Evolutionary conservation across 1,284 basidiomycete genomes (phyloP).

Genomic region (Caloboletus firmus): DNA sequence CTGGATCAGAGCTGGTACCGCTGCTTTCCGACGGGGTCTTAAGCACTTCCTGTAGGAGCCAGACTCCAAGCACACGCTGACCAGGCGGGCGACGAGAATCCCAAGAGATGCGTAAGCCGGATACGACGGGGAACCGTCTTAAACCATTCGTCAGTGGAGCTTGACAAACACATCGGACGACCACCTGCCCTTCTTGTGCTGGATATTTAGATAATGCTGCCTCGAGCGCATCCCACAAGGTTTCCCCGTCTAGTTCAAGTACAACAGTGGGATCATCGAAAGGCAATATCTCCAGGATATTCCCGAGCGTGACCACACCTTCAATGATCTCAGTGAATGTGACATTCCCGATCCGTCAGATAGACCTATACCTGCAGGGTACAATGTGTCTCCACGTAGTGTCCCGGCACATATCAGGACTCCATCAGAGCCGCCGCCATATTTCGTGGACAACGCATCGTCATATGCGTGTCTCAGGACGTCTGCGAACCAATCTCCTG

Average conservation of each 20-base stretch:
- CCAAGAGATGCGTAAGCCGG: slow-evolving; percentile 87
- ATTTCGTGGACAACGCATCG: slow-evolving; percentile 65
- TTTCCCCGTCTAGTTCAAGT: slow-evolving; percentile 77
- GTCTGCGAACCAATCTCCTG: slow-evolving; percentile 90
- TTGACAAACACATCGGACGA: background rate
- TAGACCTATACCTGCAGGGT: slow-evolving; percentile 67
- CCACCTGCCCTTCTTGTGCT: slow-evolving; percentile 80
- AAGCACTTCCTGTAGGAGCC: slow-evolving; percentile 55
- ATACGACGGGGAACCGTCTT: slow-evolving; percentile 86
- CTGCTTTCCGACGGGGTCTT: slow-evolving; percentile 41
- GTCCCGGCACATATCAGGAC: slow-evolving; percentile 87
- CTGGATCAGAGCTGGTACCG: slow-evolving; percentile 39
- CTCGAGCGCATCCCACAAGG: slow-evolving; percentile 84
- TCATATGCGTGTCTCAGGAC: slow-evolving; percentile 86
- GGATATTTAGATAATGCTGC: slow-evolving; percentile 78
- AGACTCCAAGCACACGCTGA: slow-evolving; percentile 71
- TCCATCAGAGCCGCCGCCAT: slow-evolving; percentile 67
- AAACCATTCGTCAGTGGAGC: slow-evolving; percentile 1
- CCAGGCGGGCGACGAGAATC: slow-evolving; percentile 74
- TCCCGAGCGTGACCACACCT: slow-evolving; percentile 79
- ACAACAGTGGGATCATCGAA: slow-evolving; percentile 88
- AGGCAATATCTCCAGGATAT: slow-evolving; percentile 85
- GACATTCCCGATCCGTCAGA: background rate
- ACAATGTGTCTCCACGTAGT: slow-evolving; percentile 82
- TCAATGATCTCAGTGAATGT: slow-evolving; percentile 1